phyloP scores from a whole-genome alignment of 2,329 filamentous ascomycete genomes.

The Colletotrichum sp. region DNA sequence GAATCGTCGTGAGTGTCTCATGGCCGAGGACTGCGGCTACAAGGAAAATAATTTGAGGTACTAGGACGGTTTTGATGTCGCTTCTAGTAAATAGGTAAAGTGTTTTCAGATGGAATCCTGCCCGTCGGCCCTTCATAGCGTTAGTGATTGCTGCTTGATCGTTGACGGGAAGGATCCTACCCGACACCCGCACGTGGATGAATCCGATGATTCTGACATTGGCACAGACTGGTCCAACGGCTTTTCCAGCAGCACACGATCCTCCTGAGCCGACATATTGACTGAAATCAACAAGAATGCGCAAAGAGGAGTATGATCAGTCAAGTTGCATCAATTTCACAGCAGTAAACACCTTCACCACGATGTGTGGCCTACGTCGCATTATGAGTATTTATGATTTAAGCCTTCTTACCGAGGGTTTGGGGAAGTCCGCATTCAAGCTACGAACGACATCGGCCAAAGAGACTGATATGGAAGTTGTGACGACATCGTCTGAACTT shows the following conservation, averaged over 20 bases:
- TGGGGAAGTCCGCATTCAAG: background rate
- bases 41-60: slow-evolving; percentile 34
- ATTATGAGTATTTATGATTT: background rate
- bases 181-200: background rate
- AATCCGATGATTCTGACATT: background rate
- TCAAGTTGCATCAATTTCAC: background rate
- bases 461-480: background rate
- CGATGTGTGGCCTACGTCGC: background rate
- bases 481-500: background rate
- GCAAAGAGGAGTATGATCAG: background rate
- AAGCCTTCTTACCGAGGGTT: background rate
- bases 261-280: background rate
- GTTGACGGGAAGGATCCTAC: background rate
- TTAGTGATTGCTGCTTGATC: background rate
- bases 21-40: slow-evolving; percentile 2
- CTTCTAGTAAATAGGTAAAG: slow-evolving; percentile 35
- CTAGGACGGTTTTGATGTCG: slow-evolving; percentile 36
- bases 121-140: background rate
- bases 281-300: background rate
- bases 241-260: background rate
- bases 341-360: rapidly evolving
- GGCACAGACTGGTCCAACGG: background rate
- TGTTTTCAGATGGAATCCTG: slow-evolving; percentile 23
- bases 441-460: background rate
- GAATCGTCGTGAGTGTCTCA: background rate